These are phyloP conservation scores for Rhodocollybia butyracea DNA, from an alignment of 768 basidiomycete genomes.

Conservation along the genomic window DNA sequence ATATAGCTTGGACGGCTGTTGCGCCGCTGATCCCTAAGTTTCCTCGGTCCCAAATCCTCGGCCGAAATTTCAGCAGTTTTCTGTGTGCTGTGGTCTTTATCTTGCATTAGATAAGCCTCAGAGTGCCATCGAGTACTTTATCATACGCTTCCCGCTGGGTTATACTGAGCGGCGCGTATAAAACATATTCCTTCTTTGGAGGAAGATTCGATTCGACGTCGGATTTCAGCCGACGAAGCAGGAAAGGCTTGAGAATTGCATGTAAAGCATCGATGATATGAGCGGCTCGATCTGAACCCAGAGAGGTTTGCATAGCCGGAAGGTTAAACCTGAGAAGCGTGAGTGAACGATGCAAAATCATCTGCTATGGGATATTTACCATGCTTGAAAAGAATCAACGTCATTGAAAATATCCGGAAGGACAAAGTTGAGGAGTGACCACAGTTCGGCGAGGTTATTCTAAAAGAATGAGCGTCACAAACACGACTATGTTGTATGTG, in stretches of 20 bases:
- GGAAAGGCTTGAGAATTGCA: conserved; percentile 91
- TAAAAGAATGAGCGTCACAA: conserved; percentile 30
- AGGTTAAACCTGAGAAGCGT: conserved; percentile 60
- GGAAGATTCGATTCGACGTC: conserved; percentile 83
- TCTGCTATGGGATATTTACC: conserved; percentile 43
- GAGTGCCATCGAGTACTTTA: conserved; percentile 64
- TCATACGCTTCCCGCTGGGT: conserved; percentile 86
- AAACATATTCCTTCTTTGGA: conserved; percentile 91
- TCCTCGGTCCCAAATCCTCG: conserved; percentile 25
- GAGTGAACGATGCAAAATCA: conserved; percentile 19
- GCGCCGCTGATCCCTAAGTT: conserved; percentile 29
- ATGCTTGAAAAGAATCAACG: conserved; percentile 85
- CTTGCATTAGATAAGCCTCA: conserved; percentile 62
- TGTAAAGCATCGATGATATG: conserved; percentile 79
- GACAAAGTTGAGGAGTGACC: conserved; percentile 94
- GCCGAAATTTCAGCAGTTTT: neutral
- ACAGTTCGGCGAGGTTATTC: conserved; percentile 95
- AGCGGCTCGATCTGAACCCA: conserved; percentile 56
- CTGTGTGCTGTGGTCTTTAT: conserved; percentile 12
- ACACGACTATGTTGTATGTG: neutral
- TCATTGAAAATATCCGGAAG: conserved; percentile 92
- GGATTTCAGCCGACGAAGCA: conserved; percentile 85
- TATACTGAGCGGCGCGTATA: conserved; percentile 85
- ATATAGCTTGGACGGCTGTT: conserved; percentile 45
- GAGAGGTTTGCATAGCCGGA: conserved; percentile 52